Conservation (phyloP, 83 land plant species). For the Diphasiastrum complanatum region DNA sequence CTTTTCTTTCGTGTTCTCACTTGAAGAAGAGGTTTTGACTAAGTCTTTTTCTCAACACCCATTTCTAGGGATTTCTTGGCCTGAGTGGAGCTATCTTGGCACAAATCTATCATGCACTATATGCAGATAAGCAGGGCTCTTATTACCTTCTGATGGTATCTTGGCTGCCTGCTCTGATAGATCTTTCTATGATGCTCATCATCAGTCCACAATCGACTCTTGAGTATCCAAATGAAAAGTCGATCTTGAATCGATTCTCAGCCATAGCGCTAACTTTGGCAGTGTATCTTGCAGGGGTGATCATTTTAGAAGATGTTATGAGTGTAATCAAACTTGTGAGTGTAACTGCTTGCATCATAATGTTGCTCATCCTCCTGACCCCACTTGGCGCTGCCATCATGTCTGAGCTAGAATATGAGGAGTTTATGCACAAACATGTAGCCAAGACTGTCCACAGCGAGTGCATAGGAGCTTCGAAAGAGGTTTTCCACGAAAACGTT, state of each 20-base stretch:
- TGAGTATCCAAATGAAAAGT: not conserved
- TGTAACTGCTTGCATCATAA: not conserved
- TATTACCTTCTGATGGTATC: not conserved
- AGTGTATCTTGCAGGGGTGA: not conserved
- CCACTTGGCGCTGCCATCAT: not conserved
- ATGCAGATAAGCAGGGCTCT: not conserved
- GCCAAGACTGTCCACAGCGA: not conserved
- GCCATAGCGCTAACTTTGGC: not conserved
- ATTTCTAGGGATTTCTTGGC: conserved; percentile 9
- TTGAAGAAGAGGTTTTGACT: too few relatives aligned
- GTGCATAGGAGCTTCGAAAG: not conserved
- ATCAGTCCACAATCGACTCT: not conserved
- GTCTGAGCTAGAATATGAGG: not conserved
- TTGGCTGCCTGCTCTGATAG: not conserved
- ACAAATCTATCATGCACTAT: not conserved
- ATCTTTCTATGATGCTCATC: not conserved
- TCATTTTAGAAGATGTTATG: not conserved
- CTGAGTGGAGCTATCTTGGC: conserved; percentile 11
- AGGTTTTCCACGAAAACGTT: too few relatives aligned
- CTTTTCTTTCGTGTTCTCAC: too few relatives aligned
- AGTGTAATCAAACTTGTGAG: too few relatives aligned
- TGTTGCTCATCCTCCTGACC: not conserved
- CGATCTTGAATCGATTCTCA: not conserved
- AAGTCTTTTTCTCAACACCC: too few relatives aligned
- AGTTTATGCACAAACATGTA: not conserved